Evolutionary conservation across 2,329 filamentous ascomycete species (phyloP).

Genomic region (Ceratocystis ficicola): DNA sequence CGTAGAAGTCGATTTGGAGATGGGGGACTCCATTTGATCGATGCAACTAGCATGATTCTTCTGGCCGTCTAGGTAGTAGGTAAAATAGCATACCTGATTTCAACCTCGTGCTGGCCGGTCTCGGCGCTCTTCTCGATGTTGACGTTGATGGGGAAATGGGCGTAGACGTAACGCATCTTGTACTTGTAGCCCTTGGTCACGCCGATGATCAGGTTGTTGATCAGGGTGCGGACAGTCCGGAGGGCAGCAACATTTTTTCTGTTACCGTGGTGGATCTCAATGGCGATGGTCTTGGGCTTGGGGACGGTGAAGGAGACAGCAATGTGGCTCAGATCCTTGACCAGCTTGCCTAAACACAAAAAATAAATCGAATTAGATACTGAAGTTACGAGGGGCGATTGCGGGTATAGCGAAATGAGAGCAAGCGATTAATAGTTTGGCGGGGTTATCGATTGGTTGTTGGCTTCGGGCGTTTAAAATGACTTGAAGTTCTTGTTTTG

Average conservation of each 20-base stretch:
- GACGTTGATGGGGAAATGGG: constrained; percentile 99
- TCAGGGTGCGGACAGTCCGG: constrained; percentile 92
- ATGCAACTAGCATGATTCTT: not conserved
- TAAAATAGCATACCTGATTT: constrained; percentile 67
- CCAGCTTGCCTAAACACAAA: constrained; percentile 62
- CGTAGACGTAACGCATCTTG: constrained; percentile 99
- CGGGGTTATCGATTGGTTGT: not conserved
- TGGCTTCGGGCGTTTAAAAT: not conserved
- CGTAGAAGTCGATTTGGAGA: not conserved
- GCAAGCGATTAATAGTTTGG: not conserved
- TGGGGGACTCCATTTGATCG: not conserved
- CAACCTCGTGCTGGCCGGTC: constrained; percentile 76
- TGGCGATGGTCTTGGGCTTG: constrained; percentile 76
- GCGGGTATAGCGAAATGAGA: not conserved
- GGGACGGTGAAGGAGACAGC: constrained; percentile 90
- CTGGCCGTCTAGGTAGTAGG: not conserved
- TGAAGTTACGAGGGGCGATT: not conserved
- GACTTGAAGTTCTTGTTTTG: not conserved
- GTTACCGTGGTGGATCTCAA: constrained; percentile 96
- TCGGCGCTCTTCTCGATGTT: constrained; percentile 95
- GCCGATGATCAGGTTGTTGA: constrained; percentile 97
- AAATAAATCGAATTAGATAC: constrained; percentile 16
- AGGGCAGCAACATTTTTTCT: constrained; percentile 98
- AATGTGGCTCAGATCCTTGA: constrained; percentile 92
- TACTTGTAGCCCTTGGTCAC: constrained; percentile 99